phyloP scores from a whole-genome alignment of 257 asterid genomes.

The Dorcoceras hygrometricum region DNA sequence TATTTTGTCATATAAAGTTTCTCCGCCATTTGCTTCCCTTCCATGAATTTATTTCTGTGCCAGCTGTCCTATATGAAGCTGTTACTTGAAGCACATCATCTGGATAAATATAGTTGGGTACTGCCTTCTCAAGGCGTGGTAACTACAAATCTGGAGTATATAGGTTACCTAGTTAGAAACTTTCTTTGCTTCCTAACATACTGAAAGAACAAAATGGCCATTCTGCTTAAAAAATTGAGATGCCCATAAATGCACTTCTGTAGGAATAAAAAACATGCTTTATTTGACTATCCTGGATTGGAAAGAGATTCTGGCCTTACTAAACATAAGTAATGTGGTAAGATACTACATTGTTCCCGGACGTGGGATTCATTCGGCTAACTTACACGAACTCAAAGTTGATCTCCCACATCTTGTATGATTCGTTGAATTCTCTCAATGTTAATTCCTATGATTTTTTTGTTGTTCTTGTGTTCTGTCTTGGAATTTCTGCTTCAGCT shows the following conservation, averaged over 20 bases:
- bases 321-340: not conserved
- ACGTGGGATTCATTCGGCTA: not conserved
- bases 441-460: not conserved
- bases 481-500: not conserved
- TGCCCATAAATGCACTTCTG: not conserved
- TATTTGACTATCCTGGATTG: not conserved
- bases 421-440: not conserved
- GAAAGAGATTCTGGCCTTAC: not conserved
- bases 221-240: not conserved
- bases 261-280: not conserved
- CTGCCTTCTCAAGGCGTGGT: slow-evolving; percentile 2
- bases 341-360: not conserved
- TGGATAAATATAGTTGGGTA: not conserved
- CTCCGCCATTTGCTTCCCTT: slow-evolving; percentile 7
- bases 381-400: not conserved
- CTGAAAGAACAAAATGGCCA: not conserved
- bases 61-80: not conserved
- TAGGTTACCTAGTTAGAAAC: not conserved
- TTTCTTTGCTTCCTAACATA: not conserved
- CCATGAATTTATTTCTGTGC: not conserved
- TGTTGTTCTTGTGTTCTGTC: not conserved
- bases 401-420: not conserved
- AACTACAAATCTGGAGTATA: not conserved
- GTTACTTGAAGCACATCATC: not conserved
- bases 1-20: not conserved